phyloP scores from a whole-genome alignment of 2,329 filamentous ascomycete species.

The Tetracladium maxilliforme region DNA sequence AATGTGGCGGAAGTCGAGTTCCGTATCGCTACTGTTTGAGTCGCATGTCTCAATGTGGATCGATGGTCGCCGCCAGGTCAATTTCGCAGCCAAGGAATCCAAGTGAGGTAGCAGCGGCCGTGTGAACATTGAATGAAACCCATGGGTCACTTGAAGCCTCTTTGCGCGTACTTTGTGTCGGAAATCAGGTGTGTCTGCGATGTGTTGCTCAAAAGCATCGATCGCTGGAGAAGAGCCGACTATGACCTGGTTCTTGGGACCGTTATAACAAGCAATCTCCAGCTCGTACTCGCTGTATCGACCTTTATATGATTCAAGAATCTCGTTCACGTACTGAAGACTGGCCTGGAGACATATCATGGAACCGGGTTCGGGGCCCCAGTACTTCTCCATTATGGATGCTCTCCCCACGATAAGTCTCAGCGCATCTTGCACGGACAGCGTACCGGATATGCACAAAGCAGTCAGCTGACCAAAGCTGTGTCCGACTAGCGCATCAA shows the following conservation, averaged over 20 bases:
- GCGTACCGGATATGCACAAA: constrained; percentile 14
- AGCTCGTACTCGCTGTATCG: constrained; percentile 1
- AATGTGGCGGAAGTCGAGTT: not conserved
- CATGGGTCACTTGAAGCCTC: not conserved
- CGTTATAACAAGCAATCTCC: constrained; percentile 31
- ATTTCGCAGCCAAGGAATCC: constrained; percentile 12
- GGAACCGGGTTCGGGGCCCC: constrained; percentile 15
- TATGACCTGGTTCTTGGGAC: constrained; percentile 23
- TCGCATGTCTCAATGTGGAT: not conserved
- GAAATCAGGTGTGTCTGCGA: constrained; percentile 2
- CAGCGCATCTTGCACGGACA: constrained; percentile 14
- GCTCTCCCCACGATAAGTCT: constrained; percentile 16
- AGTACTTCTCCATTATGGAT: constrained; percentile 13
- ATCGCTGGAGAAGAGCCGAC: constrained; percentile 19
- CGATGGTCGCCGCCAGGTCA: constrained; percentile 7
- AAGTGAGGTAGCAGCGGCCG: constrained; percentile 9
- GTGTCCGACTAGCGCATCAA: constrained; percentile 18
- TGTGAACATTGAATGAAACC: not conserved
- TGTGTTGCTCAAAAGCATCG: constrained; percentile 8
- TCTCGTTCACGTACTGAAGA: constrained; percentile 7
- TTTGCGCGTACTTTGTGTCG: constrained; percentile 6
- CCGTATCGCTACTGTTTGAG: not conserved
- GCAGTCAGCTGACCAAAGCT: constrained; percentile 21
- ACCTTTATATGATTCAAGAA: constrained; percentile 6
- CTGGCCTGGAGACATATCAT: constrained; percentile 24